A percentile compares a stretch with the other conserved stretches of the same genome.
Evolutionary conservation across 2,329 filamentous ascomycete genomes (phyloP).

Genomic region (Amphichorda felina): DNA sequence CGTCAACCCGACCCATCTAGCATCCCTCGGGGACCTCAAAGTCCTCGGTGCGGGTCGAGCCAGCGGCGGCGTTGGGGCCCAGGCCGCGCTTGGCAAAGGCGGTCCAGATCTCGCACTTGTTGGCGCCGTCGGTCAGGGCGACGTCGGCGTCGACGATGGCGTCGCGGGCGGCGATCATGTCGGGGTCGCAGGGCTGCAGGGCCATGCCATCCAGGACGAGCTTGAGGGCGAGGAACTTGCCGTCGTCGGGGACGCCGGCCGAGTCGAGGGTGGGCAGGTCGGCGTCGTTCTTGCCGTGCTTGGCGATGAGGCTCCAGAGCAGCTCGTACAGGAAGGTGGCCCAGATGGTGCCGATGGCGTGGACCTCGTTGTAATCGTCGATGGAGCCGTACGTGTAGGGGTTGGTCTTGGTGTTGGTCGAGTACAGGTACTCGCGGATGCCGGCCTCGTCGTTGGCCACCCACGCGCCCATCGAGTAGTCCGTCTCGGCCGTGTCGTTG

Average conservation of each 20-base stretch:
- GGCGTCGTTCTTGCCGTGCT: conserved; percentile 35
- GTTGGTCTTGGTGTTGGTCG: conserved; percentile 34
- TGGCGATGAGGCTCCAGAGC: conserved; percentile 45
- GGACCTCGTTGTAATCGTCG: conserved; percentile 24
- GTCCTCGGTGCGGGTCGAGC: conserved; percentile 18
- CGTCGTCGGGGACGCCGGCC: conserved; percentile 36
- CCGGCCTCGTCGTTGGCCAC: conserved; percentile 27
- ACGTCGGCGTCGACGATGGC: conserved; percentile 44
- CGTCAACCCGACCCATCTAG: background rate
- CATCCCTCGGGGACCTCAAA: conserved; percentile 12
- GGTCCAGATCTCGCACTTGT: conserved; percentile 39
- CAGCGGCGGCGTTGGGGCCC: conserved; percentile 21
- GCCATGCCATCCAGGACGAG: conserved; percentile 39
- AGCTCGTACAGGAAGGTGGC: conserved; percentile 41
- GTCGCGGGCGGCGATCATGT: conserved; percentile 37
- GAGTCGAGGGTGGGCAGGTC: conserved; percentile 25
- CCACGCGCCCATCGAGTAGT: conserved; percentile 40
- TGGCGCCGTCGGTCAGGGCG: conserved; percentile 35
- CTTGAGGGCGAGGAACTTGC: conserved; percentile 38
- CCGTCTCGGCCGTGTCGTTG: conserved; percentile 27
- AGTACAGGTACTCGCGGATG: conserved; percentile 38
- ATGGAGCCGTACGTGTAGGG: conserved; percentile 34
- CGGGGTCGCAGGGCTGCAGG: conserved; percentile 44
- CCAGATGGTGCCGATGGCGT: conserved; percentile 40
- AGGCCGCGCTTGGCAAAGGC: conserved; percentile 46